These are phyloP conservation scores for Mycena sanguinolenta DNA, from an alignment of 768 basidiomycete species.

Conservation along the genomic window DNA sequence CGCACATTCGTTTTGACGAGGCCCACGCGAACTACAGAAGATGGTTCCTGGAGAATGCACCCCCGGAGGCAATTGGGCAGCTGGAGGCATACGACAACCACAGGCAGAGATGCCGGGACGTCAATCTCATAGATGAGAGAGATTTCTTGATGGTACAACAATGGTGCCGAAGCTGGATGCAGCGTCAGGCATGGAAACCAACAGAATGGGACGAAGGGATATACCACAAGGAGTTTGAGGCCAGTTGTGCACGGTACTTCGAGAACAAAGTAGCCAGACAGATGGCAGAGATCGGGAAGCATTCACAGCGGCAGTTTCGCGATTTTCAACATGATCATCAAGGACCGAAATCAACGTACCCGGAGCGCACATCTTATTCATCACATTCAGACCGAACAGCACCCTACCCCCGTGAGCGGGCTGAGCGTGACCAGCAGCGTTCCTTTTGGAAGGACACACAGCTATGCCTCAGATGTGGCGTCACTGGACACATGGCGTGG, in stretches of 20 bases:
- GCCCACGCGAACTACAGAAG: not conserved
- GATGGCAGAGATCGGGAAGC: not conserved
- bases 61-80: not conserved
- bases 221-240: too few relatives aligned
- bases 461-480: slow-evolving; percentile 12
- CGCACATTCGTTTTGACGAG: not conserved
- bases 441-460: not conserved
- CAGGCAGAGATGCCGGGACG: slow-evolving; percentile 1
- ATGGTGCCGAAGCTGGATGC: not conserved
- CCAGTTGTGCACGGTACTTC: not conserved
- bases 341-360: not conserved
- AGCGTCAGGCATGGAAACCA: not conserved
- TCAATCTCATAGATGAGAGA: not conserved
- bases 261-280: not conserved
- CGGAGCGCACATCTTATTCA: not conserved
- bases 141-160: not conserved
- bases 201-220: not conserved
- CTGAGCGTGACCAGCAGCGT: not conserved
- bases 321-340: not conserved
- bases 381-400: not conserved
- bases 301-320: not conserved
- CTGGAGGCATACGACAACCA: slow-evolving; percentile 16
- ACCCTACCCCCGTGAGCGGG: not conserved
- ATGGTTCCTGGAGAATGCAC: slow-evolving; percentile 12
- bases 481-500: slow-evolving; percentile 18